Evolutionary conservation across 768 basidiomycete genomes (phyloP).

Genomic region (Termitomyces sp.): DNA sequence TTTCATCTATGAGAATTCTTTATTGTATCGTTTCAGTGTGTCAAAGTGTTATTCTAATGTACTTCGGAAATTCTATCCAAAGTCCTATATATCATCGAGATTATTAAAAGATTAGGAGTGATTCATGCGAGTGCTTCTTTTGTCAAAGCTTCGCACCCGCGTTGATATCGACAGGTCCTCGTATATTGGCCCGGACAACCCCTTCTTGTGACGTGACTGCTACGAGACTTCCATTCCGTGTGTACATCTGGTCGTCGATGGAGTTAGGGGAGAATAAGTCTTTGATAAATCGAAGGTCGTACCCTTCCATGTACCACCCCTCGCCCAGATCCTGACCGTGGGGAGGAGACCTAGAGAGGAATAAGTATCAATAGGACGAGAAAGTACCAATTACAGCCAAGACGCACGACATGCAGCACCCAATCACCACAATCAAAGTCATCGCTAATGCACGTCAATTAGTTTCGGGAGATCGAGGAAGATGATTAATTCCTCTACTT

Average conservation of each 20-base stretch:
- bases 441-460: constrained; percentile 37
- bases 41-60: background rate
- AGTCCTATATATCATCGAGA: background rate
- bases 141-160: constrained; percentile 28
- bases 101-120: background rate
- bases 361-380: background rate
- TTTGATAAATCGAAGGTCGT: constrained; percentile 17
- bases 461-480: background rate
- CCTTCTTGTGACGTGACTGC: constrained; percentile 83
- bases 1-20: no score
- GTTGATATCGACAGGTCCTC: constrained; percentile 29
- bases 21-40: background rate
- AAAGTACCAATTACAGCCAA: background rate
- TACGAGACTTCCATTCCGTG: constrained; percentile 55
- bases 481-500: constrained; percentile 34
- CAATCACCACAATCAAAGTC: constrained; percentile 76
- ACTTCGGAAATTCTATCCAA: background rate
- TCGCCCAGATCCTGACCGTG: constrained; percentile 58
- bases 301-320: constrained; percentile 69
- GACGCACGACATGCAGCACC: constrained; percentile 67
- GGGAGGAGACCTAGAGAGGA: constrained; percentile 51
- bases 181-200: constrained; percentile 55
- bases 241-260: constrained; percentile 48
- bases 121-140: background rate
- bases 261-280: background rate